Evolutionary conservation across 768 basidiomycete genomes (phyloP), one percentile per base, ranked within the genome.

Genomic region (Suillus luteus): DNA sequence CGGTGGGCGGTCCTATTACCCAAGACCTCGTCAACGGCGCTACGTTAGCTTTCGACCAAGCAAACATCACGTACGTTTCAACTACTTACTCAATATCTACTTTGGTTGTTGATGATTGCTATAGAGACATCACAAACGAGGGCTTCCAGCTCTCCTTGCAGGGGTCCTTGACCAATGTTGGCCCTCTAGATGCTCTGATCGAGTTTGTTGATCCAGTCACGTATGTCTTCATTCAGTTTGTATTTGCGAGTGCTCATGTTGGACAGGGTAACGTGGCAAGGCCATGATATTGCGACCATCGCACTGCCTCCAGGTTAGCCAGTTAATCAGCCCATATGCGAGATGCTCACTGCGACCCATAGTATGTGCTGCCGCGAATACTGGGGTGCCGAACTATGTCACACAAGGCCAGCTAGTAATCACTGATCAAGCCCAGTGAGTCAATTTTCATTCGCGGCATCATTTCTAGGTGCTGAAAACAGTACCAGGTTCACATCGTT

Each of bases 331-430:
- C 7, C n/a, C 8, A 4, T 19, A 11, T 12, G 22, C 31, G 6
- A 44, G 24, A 49, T 22, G n/a, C 63, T 62, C 38, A 60, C 27
- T 24, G 59, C 27, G 5, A 33, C 58, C 54, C 33, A 8, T 64
- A 87, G 87, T 90, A 15, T 91, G 90, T 69, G 85, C 86, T 44
- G 82, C 85, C 19, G 90, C 89, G 10, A 85, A 89, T 64, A 76
- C 71, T 14, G 90, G 90, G 49, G 85, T 89, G 24, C 90, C 89
- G 10, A 75, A 89, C 67, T 89, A 89, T 64, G 70, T 76, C 49
- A 77, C 86, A 0, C 81, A 74, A 37, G 88, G 81, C 37, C 79
- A 69, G 14, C 72, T 91, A 24, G 81, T 79, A 5, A 91, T 91
- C 64, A 87, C 81, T 0, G 79, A 90, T 65, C 68, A 78, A 44